Percentiles rank a stretch among this genome's conserved stretches.
Conservation (phyloP, 495 filamentous ascomycete genomes). For the Podospora australis region DNA sequence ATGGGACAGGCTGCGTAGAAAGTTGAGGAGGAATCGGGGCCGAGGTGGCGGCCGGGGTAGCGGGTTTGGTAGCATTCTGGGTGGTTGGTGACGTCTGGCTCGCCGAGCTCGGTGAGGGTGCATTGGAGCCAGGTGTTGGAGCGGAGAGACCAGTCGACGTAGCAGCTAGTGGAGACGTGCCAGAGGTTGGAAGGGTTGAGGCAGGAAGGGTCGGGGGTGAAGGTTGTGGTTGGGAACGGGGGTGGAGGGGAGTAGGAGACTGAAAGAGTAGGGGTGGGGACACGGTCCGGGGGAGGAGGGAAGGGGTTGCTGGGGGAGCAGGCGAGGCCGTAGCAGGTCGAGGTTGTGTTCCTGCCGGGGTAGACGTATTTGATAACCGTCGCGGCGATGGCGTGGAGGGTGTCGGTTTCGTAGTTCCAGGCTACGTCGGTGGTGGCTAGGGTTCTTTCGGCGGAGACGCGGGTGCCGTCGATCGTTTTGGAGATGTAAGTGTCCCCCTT, state of each 20-base stretch:
- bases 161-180: not conserved
- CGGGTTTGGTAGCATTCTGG: not conserved
- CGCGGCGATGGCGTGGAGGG: not conserved
- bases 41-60: not conserved
- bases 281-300: not conserved
- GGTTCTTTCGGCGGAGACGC: too few relatives aligned
- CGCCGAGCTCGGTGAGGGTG: not conserved
- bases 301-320: not conserved
- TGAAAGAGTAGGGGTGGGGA: not conserved
- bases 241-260: not conserved
- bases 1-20: not conserved
- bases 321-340: not conserved
- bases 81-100: not conserved
- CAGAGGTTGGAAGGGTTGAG: not conserved
- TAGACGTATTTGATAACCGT: not conserved
- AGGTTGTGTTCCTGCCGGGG: not conserved
- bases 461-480: too few relatives aligned
- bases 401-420: not conserved
- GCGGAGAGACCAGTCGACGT: not conserved
- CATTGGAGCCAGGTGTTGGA: not conserved
- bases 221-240: not conserved
- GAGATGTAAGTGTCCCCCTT: not conserved
- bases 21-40: not conserved
- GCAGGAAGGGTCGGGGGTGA: not conserved
- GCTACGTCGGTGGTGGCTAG: not conserved